These are phyloP conservation scores for Phlegmacium glaucopus DNA, from an alignment of 768 basidiomycete species.

Conservation along the genomic window DNA sequence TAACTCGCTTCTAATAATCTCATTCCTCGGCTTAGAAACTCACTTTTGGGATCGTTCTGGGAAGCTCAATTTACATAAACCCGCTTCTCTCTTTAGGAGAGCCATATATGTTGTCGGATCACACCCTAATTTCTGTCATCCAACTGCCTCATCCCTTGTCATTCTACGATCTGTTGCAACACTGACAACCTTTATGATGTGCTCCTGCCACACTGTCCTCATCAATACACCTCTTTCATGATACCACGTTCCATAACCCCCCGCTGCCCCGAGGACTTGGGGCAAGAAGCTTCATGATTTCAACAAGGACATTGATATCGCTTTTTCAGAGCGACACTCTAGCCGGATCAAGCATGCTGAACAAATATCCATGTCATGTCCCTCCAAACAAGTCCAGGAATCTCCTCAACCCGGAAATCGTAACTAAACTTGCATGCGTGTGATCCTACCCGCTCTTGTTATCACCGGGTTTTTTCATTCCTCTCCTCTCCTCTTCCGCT, in stretches of 20 bases:
- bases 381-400: no score
- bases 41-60: conserved; percentile 5
- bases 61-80: conserved; percentile 14
- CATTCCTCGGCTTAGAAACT: background rate
- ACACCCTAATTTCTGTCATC: background rate
- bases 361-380: no score
- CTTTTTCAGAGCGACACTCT: background rate
- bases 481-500: conserved; percentile 5
- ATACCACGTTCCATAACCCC: conserved; percentile 4
- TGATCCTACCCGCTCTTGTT: conserved; percentile 3
- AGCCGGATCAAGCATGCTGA: conserved; percentile 6
- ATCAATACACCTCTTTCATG: background rate
- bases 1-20: background rate
- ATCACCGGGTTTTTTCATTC: conserved; percentile 4
- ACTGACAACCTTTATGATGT: background rate
- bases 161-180: background rate
- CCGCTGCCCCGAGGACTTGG: conserved; percentile 7
- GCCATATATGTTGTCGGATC: conserved; percentile 17
- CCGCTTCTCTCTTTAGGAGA: conserved; percentile 9
- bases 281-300: background rate
- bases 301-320: background rate
- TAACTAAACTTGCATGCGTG: background rate
- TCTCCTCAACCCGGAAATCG: background rate
- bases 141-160: background rate
- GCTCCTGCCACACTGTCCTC: background rate